Percentiles rank a stretch among this genome's conserved stretches.
Conservation (phyloP, 352 stramenopile genomes). For the Phytophthora constricta region DNA sequence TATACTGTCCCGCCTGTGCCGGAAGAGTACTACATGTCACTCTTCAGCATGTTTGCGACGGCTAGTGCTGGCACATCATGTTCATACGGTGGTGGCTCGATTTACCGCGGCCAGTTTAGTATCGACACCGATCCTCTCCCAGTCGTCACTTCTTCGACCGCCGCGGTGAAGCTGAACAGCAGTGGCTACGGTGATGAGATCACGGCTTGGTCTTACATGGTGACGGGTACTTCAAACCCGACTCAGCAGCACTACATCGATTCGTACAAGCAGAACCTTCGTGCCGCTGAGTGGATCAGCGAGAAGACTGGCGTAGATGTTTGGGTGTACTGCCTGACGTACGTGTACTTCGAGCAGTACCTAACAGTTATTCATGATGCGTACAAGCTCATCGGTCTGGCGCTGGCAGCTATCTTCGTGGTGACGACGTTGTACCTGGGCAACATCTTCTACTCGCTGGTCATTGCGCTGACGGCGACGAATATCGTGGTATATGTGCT, state of each 20-base stretch:
- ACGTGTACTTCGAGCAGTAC: conserved; percentile 76
- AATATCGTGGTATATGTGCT: conserved; percentile 65
- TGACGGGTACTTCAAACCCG: conserved; percentile 60
- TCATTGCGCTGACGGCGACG: conserved; percentile 50
- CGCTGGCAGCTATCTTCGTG: conserved; percentile 57
- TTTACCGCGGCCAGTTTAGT: conserved; percentile 69
- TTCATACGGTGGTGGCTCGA: conserved; percentile 73
- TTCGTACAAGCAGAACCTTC: conserved; percentile 64
- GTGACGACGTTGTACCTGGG: conserved; percentile 61
- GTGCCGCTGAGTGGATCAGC: conserved; percentile 59
- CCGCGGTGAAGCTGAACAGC: conserved; percentile 58
- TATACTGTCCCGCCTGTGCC: conserved; percentile 50
- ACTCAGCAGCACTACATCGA: conserved; percentile 66
- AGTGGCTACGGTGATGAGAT: conserved; percentile 56
- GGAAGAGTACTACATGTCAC: conserved; percentile 63
- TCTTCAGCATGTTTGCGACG: conserved; percentile 78
- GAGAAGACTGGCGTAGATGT: conserved; percentile 63
- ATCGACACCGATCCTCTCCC: conserved; percentile 63
- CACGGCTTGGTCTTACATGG: conserved; percentile 77
- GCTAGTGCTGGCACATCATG: conserved; percentile 66
- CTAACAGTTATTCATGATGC: conserved; percentile 61
- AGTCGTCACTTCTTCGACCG: conserved; percentile 41
- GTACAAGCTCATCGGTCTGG: conserved; percentile 56
- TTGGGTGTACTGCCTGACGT: conserved; percentile 66
- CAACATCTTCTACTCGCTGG: conserved; percentile 49